Evolutionary conservation across 2,329 filamentous ascomycete species (phyloP), one percentile per base, ranked within the genome.

Genomic region (Fusarium napiforme): DNA sequence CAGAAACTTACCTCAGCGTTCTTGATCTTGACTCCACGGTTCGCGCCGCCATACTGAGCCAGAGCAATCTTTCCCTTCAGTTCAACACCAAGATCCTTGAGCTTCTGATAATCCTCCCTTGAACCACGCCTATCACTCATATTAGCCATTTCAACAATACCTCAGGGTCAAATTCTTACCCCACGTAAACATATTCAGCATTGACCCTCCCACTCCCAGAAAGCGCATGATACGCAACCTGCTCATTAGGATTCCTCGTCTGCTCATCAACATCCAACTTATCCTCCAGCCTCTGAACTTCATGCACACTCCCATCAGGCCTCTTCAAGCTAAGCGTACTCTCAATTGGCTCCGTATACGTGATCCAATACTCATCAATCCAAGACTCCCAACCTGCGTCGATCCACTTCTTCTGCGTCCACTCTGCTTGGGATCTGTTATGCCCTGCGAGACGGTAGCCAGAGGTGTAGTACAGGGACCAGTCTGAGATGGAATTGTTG

Each of bases 331-430:
- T 73, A 2, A 75, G 37, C 1, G 72, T 73, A n/a, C 66, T 75
- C 30, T 75, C 72, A 12, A 68, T 68, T 0, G 73, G 73, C 0
- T 75, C 73, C 2, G 72, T 75, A 2, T 75, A 75, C 23, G 60
- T 73, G 3, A 75, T 73, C 69, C 70, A 75, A 19, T 75, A 75
- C 50, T 75, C 73, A 5, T 67, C 67, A 5, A 75, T 75, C 61
- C 69, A 73, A 0, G 72, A 73, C 5, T 75, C 72, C 69, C 73
- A 75, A 1, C 73, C 72, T 3, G 52, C 30, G 7, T 73, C 70
- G 1, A 60, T 73, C 73, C 73, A 75, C 4, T 75, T 73, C 14
- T 71, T 46, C 52, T 73, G 70, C 5, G 72, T 75, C 73, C 73
- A 75, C 5, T 73, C 73, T 2, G 73, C 73, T 8, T 73, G 73